Base-by-base conservation (phyloP, 2,329 filamentous ascomycete genomes). In the Lasiodiplodia gonubiensis region DNA sequence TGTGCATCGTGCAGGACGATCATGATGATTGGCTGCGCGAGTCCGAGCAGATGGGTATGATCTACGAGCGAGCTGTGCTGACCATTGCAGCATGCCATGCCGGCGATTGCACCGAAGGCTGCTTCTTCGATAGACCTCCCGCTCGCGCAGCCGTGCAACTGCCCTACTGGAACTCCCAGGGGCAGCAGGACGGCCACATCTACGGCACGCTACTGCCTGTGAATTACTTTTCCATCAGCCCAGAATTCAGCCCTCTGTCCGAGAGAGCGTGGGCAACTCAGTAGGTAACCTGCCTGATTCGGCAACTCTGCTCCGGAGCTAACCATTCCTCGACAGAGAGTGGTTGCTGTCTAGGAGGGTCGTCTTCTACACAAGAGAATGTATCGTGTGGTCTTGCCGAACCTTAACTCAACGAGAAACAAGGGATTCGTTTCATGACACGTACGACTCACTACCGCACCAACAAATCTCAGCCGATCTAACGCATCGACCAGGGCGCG, bases 311-410 rank as follows among this genome's bases (percentile, higher is more conserved):
- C 18, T 46, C 42, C 42, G 42, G n/a, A 46, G 21, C 42, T 46
- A 21, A 46, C 18, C 42, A n/a, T 18, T 46, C 7, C 42, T 46
- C n/a, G n/a, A 11, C 42, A 46, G 42, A 11, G 67, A 68, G 18
- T 63, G 63, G 54, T 48, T 66, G 7, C 33, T 68, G 12, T 48
- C 39, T 18, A 55, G 59, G 18, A 46, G 67, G 12, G 52, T 68
- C 66, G 51, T 73, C 21, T 74, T 74, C 67, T 74, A 70, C 69
- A 72, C 71, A 4, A 54, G 57, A 25, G 69, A 59, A 12, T 68
- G 60, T 51, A 51, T 73, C 7, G 70, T 72, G 12, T 74, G 72
- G 71, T 72, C 71, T 7, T 74, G 72, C 60, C 70, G 71, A 49
- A 67, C 59, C 14, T 64, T 71, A 33, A 71, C 65, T n/a, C 71